phyloP scores from a whole-genome alignment of 23 red algal genomes.

The Pyropia yezoensis region DNA sequence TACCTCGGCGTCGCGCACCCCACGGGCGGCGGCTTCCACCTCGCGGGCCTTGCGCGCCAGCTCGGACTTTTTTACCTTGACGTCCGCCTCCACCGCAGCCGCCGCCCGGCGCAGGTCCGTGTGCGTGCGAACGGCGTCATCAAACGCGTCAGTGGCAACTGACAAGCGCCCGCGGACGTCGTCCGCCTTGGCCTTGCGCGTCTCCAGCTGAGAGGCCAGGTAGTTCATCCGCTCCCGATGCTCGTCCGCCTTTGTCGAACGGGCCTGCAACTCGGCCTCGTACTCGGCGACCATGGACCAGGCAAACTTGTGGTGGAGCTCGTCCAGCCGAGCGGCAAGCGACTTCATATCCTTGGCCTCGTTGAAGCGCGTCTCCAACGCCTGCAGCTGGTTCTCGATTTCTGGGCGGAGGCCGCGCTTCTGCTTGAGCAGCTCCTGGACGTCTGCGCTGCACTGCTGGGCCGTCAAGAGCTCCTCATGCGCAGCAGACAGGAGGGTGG shows the following conservation, averaged over 20 bases:
- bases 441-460: constrained; percentile 15
- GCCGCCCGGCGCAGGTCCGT: neutral
- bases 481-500: constrained; percentile 58
- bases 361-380: constrained; percentile 28
- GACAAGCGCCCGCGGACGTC: no score
- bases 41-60: constrained; percentile 7
- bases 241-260: neutral
- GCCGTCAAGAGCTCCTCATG: constrained; percentile 40
- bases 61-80: constrained; percentile 7
- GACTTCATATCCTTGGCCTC: constrained; percentile 45
- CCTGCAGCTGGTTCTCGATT: constrained; percentile 20
- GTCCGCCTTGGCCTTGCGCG: no score
- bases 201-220: no score
- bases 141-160: neutral
- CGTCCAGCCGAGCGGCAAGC: constrained; percentile 23
- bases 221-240: neutral
- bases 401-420: constrained; percentile 34
- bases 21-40: constrained; percentile 7
- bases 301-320: constrained; percentile 23
- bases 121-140: neutral
- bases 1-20: constrained; percentile 17
- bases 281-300: constrained; percentile 53
- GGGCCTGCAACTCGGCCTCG: constrained; percentile 15
- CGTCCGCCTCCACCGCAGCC: constrained; percentile 16
- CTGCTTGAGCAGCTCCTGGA: constrained; percentile 12